Base-by-base conservation (phyloP, 192 early-diverging fungal species). In the Diversispora eburnea region DNA sequence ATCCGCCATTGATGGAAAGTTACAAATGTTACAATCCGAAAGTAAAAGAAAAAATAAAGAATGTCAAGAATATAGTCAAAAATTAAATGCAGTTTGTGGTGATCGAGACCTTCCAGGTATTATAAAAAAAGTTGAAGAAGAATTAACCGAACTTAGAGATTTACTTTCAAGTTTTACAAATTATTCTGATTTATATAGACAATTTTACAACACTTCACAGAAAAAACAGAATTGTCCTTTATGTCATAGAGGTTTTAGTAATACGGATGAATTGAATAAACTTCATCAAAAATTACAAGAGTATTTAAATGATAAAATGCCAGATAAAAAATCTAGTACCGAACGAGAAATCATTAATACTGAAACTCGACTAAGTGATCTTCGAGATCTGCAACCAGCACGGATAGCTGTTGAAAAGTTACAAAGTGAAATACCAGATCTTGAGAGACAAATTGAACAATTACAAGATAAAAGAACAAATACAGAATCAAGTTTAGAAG, bases 191-290 rank as follows among this genome's bases (percentile, higher is more conserved):
- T 84, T 94, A 80, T 95, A 93, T 73, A 72, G 49, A 19, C 83
- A 88, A 4, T 95, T 89, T 59, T 77, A 92, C n/a, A 72, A 76
- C 13, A 84, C 88, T 72, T 84, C 87, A n/a, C 76, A 93, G 63
- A 79, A 77, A 13, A 82, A 80, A 49, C 85, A 91, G 46, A 77
- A 84, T 33, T 98, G 96, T 66, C 92, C 95, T 9, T 82, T 98
- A 6, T 98, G 96, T 77, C 78, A 78, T 15, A 88, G 93, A n/a
- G 81, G 79, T 0, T 97, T 95, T 80, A 78, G 77, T n/a, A 72
- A 68, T 48, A 77, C 84, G 12, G 67, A 79, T 8, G 92, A 88
- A 56, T 57, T 22, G 73, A 81, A 20, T 49, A 39, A 58, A n/a
- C 72, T 65, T 60, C 19, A 25, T 13, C 43, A 60, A 10, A 47